Evolutionary conservation across 2,329 filamentous ascomycete genomes (phyloP), one percentile per base, ranked within the genome.

Genomic region (Pseudonectria foliicola): DNA sequence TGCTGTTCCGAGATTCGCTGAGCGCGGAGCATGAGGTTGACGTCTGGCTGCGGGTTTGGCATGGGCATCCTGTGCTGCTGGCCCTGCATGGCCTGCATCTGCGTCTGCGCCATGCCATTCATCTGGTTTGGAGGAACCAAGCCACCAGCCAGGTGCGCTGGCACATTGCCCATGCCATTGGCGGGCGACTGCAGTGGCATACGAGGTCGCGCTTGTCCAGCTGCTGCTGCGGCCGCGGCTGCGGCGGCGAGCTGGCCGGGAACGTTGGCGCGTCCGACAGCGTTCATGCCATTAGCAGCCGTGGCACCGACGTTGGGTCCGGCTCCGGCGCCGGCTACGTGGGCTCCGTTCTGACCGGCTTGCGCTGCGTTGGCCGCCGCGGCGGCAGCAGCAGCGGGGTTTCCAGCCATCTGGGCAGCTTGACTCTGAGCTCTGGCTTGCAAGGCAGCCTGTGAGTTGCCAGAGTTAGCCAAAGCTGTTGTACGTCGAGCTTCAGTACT

Each of bases 1-100:
- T 81, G 77, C 48, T 80, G 75, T 49, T 83, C 78, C 10, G 82
- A 71, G 27, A 85, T 77, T 28, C 77, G 74, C 35, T 79, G 77
- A 12, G 79, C 74, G 49, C 82, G 79, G 48, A 81, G 64, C 46
- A 80, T 68, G 30, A 80, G 58, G 35, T 68, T 69, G 16, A 73
- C 62, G 40, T 79, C 73, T 3, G 74, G 54, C 26, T 56, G 57
- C 27, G 56, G 53, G 25, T 59, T 59, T 3, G 57, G 55, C 45
- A 60, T 57, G 2, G 77, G 72, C 64, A 85, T 72, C 35, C 81
- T 73, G 34, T 75, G 70, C 43, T 78, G 70, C 44, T 82, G 73
- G 6, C 64, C 66, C 42, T 73, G 65, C 46, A 64, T 46, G 12
- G 70, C 69, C 49, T 82, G 80, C 64, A 86, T 72, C 45, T 82